Evolutionary conservation across 129 eudicot species (phyloP), one percentile per base, ranked within the genome.

Genomic region (Erigeron canadensis): DNA sequence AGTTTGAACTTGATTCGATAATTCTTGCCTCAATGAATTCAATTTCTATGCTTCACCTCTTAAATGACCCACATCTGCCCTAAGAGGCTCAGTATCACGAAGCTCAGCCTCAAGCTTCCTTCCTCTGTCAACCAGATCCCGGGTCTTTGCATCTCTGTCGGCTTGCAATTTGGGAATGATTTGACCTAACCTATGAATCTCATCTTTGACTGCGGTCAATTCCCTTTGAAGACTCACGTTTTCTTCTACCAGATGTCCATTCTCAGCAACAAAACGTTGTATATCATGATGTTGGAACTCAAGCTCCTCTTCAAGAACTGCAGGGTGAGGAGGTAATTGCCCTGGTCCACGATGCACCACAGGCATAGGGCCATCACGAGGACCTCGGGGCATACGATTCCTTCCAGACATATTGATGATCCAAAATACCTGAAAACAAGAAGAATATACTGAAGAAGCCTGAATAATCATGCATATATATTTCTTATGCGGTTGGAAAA

Each of bases 31-130:
- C 47, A 82, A 42, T 0, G 76, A 61, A 65, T 68, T 85, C 47
- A 93, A 15, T 60, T 93, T 89, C 77, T 87, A 83, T 47, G 83
- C 81, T 77, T 93, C 96, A 62, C 83, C 82, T 76, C 92, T 85
- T 48, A 93, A 79, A 50, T 82, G 95, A 21, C 69, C 67, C 10
- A 87, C 88, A 61, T 93, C 95, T 11, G 48, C 83, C 77, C 86
- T 87, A 71, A 89, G 40, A 45, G 95, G 96, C 78, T 89, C 95
- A 2, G 73, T 59, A 9, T 83, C 82, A 60, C 78, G 88, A 57
- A 93, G 90, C 77, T 93, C 98, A 67, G 87, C 77, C 75, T 93
- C 96, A 10, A 93, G 83, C 81, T 93, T 93, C 88, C 79, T 48
- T 44, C 95, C 95, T 57, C 96, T 86, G 22, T 93, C 95, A 22